A percentile compares a stretch with the other conserved stretches of the same genome.
Evolutionary conservation across 257 asterid genomes (phyloP).

Genomic region (Nicotiana attenuata): DNA sequence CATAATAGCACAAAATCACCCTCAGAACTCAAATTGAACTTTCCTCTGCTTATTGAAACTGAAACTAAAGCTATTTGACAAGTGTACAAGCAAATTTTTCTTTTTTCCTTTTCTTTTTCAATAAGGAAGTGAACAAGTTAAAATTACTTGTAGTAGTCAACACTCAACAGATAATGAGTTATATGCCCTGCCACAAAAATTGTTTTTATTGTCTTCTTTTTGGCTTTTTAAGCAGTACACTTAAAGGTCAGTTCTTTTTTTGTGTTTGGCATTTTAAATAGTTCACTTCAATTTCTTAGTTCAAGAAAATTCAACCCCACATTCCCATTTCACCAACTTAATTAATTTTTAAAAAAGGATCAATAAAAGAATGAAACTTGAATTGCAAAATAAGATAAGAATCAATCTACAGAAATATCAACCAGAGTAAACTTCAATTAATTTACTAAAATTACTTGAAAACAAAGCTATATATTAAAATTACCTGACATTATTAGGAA

Average conservation of each 20-base stretch:
- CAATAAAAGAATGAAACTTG: not conserved
- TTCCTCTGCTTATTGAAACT: not conserved
- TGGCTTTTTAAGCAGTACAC: not conserved
- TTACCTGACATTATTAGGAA: constrained; percentile 30
- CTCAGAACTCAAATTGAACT: not conserved
- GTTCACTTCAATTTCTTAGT: not conserved
- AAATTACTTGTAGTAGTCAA: not conserved
- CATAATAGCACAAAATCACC: not conserved
- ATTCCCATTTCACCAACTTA: not conserved
- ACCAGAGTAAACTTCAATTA: not conserved
- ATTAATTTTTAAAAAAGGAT: not conserved
- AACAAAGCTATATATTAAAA: not conserved
- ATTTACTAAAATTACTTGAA: not conserved
- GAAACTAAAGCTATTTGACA: not conserved
- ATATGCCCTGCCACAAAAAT: not conserved
- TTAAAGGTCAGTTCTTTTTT: not conserved
- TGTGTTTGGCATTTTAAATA: not conserved
- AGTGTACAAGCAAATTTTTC: not conserved
- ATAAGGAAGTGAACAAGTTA: not conserved
- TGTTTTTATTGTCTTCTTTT: not conserved
- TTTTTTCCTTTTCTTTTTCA: no score
- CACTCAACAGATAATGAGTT: not conserved
- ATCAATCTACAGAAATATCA: no score
- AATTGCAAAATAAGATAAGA: not conserved
- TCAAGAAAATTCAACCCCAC: constrained; percentile 4